Evolutionary conservation across 805 yeast genomes (phyloP).

Genomic region (Wickerhamiella sorbophila): DNA sequence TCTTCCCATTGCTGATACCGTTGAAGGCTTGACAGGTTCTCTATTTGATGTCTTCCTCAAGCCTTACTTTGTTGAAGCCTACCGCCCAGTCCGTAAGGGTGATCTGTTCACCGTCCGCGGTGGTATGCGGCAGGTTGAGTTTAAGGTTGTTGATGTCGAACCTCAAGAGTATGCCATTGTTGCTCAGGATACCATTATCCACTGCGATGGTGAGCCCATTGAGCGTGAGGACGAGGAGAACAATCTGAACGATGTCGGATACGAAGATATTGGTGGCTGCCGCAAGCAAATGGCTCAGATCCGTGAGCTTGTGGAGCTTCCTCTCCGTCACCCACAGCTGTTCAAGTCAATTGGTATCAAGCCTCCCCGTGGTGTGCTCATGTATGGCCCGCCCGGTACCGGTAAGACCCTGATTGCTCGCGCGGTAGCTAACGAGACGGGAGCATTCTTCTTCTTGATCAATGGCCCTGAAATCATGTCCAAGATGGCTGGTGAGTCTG

Average conservation of each 20-base stretch:
- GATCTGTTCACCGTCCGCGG: constrained; percentile 94
- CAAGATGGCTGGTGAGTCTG: constrained; percentile 99
- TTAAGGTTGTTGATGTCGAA: constrained; percentile 95
- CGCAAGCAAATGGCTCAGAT: constrained; percentile 99
- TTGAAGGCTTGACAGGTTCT: constrained; percentile 95
- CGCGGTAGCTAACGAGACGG: constrained; percentile 99
- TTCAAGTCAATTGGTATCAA: constrained; percentile 97
- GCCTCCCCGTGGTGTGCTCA: constrained; percentile 93
- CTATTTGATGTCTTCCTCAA: constrained; percentile 89
- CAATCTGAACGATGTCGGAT: constrained; percentile 91
- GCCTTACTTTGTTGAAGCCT: constrained; percentile 97
- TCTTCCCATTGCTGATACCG: constrained; percentile 93
- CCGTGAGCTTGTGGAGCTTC: constrained; percentile 95
- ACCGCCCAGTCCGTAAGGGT: constrained; percentile 96
- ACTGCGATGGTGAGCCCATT: constrained; percentile 98
- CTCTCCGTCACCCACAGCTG: constrained; percentile 94
- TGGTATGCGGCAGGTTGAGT: constrained; percentile 98
- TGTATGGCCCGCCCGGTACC: constrained; percentile 98
- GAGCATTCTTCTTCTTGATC: constrained; percentile 94
- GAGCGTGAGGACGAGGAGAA: constrained; percentile 97
- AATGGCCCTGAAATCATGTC: constrained; percentile 99
- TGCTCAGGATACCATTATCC: constrained; percentile 95
- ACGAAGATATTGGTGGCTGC: constrained; percentile 98
- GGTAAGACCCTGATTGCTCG: constrained; percentile 99
- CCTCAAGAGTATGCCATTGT: constrained; percentile 96